Evolutionary conservation across 148 eudicot species (phyloP), one percentile per base, ranked within the genome.

Genomic region (Amaranthus palmeri): DNA sequence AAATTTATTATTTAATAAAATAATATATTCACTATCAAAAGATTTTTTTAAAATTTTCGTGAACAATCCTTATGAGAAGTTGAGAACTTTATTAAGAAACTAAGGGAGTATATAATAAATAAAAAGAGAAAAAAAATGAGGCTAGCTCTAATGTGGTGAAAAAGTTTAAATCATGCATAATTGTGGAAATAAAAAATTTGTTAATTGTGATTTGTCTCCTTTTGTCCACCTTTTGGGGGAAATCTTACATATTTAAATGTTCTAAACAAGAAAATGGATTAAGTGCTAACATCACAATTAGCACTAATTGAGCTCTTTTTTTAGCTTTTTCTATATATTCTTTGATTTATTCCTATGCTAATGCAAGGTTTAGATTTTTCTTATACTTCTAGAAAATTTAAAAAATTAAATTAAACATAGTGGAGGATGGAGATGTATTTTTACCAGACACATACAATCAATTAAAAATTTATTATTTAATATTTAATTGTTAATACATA

Each of bases 121-220:
- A 10, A 25, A 15, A 50, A 0, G 45, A 45, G 68, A 60, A 43
- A 46, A 54, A 14, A 7, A 51, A 41, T 11, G 49, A 50, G 56
- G 42, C 67, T 72, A 48, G 42, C 67, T 72, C 40, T 49, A 45
- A 49, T 63, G 44, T 7, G 14, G 54, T 10, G 52, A 74, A 72
- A 48, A 65, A 60, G 52, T 75, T 54, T 54, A 75, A 58, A 69
- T 75, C 58, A 61, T 61, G 68, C 78, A 69, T 76, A 69, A 54
- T 76, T 70, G 42, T 63, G 72, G 64, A 61, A 6, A 12, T 25
- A 14, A 47, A 76, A 52, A 36, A 47, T 75, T 42, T 8, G 56
- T 44, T 55, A 36, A 47, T 50, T 76, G 74, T 10, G 55, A 54
- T 72, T 70, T 70, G 79, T 70, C 50, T 55, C 47, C 56, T 36